Conservation (phyloP, 768 basidiomycete species). For the Xanthoconium purpureum region DNA sequence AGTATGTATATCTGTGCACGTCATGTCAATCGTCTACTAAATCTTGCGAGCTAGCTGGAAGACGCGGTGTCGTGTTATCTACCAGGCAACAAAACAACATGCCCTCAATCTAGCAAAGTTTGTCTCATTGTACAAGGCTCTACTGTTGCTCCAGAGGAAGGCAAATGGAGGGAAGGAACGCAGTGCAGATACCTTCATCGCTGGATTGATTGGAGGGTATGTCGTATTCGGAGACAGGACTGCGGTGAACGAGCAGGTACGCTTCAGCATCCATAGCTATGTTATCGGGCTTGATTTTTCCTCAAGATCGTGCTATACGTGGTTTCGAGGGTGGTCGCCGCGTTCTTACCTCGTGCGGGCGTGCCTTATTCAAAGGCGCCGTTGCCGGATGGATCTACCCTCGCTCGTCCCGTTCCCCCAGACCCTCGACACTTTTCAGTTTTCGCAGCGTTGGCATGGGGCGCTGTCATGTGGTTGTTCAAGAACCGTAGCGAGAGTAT, state of each 20-base stretch:
- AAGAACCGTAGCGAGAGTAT: slow-evolving; percentile 83
- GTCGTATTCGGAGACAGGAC: slow-evolving; percentile 82
- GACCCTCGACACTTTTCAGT: slow-evolving; percentile 80
- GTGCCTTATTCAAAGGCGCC: slow-evolving; percentile 49
- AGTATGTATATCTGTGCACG: slow-evolving; percentile 50
- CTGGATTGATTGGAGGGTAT: slow-evolving; percentile 90
- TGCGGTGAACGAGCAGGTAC: slow-evolving; percentile 89
- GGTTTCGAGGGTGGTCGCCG: slow-evolving; percentile 85
- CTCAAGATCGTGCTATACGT: slow-evolving; percentile 93
- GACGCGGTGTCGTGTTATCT: slow-evolving; percentile 64
- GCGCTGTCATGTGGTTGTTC: slow-evolving; percentile 96
- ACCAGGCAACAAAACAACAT: slow-evolving; percentile 84
- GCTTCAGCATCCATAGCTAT: slow-evolving; percentile 20
- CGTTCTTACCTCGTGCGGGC: slow-evolving; percentile 80
- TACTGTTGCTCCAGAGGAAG: slow-evolving; percentile 80
- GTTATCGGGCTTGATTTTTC: slow-evolving; percentile 4
- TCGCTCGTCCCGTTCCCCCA: slow-evolving; percentile 74
- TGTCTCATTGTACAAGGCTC: slow-evolving; percentile 87
- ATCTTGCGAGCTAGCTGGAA: slow-evolving; percentile 53
- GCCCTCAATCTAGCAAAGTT: slow-evolving; percentile 92
- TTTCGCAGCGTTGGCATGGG: slow-evolving; percentile 91
- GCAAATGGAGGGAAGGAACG: slow-evolving; percentile 80
- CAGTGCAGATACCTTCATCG: slow-evolving; percentile 81
- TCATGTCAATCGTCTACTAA: slow-evolving; percentile 7
- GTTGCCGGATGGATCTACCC: slow-evolving; percentile 38